Evolutionary conservation across 2,329 filamentous ascomycete genomes (phyloP).

Genomic region (Lachnellula suecica): DNA sequence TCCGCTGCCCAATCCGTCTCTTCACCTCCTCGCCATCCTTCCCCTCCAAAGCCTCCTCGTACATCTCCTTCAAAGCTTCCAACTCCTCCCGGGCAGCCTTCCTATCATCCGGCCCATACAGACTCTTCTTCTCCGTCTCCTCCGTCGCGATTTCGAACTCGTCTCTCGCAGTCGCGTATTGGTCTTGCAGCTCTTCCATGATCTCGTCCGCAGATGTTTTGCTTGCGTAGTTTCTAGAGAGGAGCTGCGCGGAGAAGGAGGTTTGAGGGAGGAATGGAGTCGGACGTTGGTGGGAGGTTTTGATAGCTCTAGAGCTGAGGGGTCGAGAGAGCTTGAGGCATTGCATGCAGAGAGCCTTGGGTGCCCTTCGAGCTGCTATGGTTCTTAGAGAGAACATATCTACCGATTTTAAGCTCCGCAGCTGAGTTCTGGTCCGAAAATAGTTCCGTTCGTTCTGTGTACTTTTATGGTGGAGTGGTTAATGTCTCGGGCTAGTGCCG

Average conservation of each 20-base stretch:
- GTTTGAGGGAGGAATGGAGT: neutral
- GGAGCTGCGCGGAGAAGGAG: neutral
- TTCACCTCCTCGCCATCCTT: constrained; percentile 41
- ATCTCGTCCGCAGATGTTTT: constrained; percentile 23
- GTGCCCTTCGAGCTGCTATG: constrained; percentile 11
- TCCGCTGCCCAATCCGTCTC: constrained; percentile 41
- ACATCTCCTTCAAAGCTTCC: constrained; percentile 35
- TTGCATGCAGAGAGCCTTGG: constrained; percentile 8
- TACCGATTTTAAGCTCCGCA: neutral
- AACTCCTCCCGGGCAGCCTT: constrained; percentile 45
- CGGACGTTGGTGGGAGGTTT: neutral
- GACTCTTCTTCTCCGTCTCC: constrained; percentile 42
- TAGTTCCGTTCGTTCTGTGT: no score
- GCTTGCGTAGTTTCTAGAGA: constrained; percentile 8
- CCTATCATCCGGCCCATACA: constrained; percentile 45
- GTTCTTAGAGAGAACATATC: constrained; percentile 22
- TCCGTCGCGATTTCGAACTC: constrained; percentile 49
- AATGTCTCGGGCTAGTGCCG: no score
- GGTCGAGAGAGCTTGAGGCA: constrained; percentile 8
- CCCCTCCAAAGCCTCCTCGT: constrained; percentile 32
- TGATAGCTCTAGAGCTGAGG: constrained; percentile 4
- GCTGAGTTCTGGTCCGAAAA: no score
- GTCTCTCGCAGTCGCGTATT: constrained; percentile 44
- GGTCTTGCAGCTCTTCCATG: constrained; percentile 27
- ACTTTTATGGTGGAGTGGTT: no score